Base-by-base conservation (phyloP, 1,284 basidiomycete genomes). In the Trichosporon inkin region DNA sequence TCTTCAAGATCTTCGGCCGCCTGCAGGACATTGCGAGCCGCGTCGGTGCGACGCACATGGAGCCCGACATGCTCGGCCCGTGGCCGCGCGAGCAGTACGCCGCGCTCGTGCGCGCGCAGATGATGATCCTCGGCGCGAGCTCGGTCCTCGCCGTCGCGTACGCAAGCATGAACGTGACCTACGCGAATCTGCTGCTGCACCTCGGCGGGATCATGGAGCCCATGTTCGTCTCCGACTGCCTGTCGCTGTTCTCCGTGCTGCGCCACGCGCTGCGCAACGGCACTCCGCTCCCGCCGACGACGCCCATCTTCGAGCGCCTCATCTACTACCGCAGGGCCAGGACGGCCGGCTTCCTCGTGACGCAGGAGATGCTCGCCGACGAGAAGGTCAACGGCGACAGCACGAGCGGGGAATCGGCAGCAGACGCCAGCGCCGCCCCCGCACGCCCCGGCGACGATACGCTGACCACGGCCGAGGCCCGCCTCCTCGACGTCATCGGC, bases 41-140 rank as follows among this genome's bases (percentile, higher is more conserved):
- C 22, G 62, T 76, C 36, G 58, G 24, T 0, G 72, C 62, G 44
- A 75, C 74, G 0, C 53, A 22, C 28, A 17, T 67, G 24, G 76
- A 79, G 55, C 75, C 74, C 10, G 67, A 64, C 6, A 24, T 76
- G 19, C 65, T 62, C 35, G 78, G 78, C 7, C 72, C 71, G 0
- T 79, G 78, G 78, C 78, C 78, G 2, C 67, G 68, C 19, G 57
- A 64, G 20, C 61, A 69, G 35, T 79, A 79, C 51, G 59, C 63
- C 14, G 60, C 63, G 6, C 55, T 78, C 6, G 59, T 73, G n/a
- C 22, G 55, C 2, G 55, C 67, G 13, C 68, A 76, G 53, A 53
- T 35, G 6, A 63, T 69, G 28, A 60, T 78, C 16, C 49, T 79
- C 8, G 61, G 66, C 0, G 63, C 72, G 1, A 61, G 72, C 6